Conservation (phyloP, 768 basidiomycete species). For the Cystobasidium tubakii region DNA sequence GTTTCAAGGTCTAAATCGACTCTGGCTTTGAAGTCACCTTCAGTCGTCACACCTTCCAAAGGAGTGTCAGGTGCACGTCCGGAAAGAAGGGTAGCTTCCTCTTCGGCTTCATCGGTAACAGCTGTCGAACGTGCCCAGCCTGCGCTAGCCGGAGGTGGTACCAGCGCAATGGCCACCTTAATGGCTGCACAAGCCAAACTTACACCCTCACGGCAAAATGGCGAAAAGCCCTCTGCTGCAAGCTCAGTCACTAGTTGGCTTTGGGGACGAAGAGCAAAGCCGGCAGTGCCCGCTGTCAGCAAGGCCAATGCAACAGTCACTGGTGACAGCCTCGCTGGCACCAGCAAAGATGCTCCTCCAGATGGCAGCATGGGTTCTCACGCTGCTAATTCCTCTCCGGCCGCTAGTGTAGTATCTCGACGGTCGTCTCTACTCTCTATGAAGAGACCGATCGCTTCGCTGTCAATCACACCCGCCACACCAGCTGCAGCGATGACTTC, state of each 20-base stretch:
- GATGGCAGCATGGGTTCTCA: not conserved
- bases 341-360: not conserved
- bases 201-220: slow-evolving; percentile 1
- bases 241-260: slow-evolving; percentile 23
- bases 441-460: not conserved
- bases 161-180: slow-evolving; percentile 7
- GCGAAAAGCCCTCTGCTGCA: not conserved
- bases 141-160: not conserved
- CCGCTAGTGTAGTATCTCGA: not conserved
- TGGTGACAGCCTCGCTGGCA: not conserved
- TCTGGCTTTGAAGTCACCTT: not conserved
- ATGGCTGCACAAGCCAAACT: slow-evolving; percentile 23
- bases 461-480: slow-evolving; percentile 32
- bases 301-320: not conserved
- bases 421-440: not conserved
- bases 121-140: slow-evolving; percentile 7
- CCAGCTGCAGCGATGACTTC: slow-evolving; percentile 2
- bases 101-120: slow-evolving; percentile 22
- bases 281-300: slow-evolving; percentile 4
- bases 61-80: not conserved
- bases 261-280: slow-evolving; percentile 11
- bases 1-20: not conserved
- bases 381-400: not conserved
- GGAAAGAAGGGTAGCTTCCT: slow-evolving; percentile 2
- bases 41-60: not conserved